These are phyloP conservation scores for Bothriochloa decipiens DNA, from an alignment of 176 grass and related monocot species.

Conservation along the genomic window DNA sequence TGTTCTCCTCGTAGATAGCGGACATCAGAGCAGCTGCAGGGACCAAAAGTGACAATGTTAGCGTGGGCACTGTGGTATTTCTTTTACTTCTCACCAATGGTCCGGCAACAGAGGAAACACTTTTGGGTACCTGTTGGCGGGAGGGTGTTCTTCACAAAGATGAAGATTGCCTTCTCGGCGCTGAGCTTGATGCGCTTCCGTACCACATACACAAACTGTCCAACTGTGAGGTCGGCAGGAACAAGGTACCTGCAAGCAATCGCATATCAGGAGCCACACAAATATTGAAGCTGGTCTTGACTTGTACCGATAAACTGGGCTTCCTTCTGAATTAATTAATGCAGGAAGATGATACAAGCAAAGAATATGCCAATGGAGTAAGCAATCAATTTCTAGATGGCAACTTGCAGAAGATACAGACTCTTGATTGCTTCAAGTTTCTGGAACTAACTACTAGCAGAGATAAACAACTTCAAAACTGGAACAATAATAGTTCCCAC, in stretches of 20 bases:
- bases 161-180: slow-evolving; percentile 96
- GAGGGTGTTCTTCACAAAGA: slow-evolving; percentile 93
- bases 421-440: background rate
- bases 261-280: background rate
- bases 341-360: slow-evolving; percentile 11
- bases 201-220: slow-evolving; percentile 97
- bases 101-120: background rate
- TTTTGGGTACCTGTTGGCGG: slow-evolving; percentile 70
- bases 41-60: background rate
- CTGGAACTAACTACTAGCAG: background rate
- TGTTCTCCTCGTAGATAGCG: slow-evolving; percentile 86
- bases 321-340: background rate
- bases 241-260: slow-evolving; percentile 73
- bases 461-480: background rate
- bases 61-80: background rate
- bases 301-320: background rate
- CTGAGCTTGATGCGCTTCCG: slow-evolving; percentile 97
- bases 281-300: background rate
- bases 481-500: background rate
- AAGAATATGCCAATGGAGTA: slow-evolving; percentile 15
- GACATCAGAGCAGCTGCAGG: slow-evolving; percentile 85
- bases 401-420: background rate
- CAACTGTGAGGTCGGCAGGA: slow-evolving; percentile 90
- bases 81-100: background rate
- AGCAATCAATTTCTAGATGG: slow-evolving; percentile 20